phyloP scores from a whole-genome alignment of 2,329 filamentous ascomycete species.

The Penicillium freii region DNA sequence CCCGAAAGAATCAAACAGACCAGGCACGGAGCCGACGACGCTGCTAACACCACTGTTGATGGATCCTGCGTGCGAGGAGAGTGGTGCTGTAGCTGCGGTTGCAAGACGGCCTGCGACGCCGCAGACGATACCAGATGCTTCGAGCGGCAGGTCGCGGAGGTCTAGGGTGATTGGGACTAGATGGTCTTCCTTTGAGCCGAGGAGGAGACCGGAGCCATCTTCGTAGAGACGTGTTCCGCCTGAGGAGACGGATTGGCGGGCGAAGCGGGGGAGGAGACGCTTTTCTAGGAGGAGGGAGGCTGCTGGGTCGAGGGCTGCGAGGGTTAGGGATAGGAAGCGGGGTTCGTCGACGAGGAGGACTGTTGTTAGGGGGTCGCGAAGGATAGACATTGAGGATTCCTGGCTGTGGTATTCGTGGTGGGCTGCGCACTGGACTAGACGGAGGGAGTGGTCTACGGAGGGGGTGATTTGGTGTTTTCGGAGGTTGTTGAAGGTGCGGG shows the following conservation, averaged over 20 bases:
- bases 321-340: constrained; percentile 50
- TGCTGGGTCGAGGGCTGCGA: constrained; percentile 46
- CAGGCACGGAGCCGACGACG: constrained; percentile 19
- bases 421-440: constrained; percentile 80
- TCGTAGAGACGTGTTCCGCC: constrained; percentile 30
- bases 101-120: constrained; percentile 83
- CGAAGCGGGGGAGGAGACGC: constrained; percentile 61
- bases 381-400: constrained; percentile 38
- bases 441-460: constrained; percentile 64
- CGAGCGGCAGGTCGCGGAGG: constrained; percentile 73
- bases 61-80: constrained; percentile 9
- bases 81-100: constrained; percentile 58
- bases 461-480: constrained; percentile 73
- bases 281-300: constrained; percentile 48
- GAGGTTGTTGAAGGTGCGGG: constrained; percentile 79
- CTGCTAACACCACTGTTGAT: constrained; percentile 17
- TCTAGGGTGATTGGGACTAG: constrained; percentile 87
- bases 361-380: constrained; percentile 40
- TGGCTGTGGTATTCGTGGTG: constrained; percentile 46
- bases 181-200: constrained; percentile 68
- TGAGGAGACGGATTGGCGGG: constrained; percentile 55
- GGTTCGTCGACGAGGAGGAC: constrained; percentile 43
- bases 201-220: constrained; percentile 62
- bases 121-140: constrained; percentile 92
- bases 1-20: constrained; percentile 18